A percentile compares a stretch with the other conserved stretches of the same genome.
Evolutionary conservation across 2,329 filamentous ascomycete species (phyloP).

Genomic region (Lecanicillium sp.): DNA sequence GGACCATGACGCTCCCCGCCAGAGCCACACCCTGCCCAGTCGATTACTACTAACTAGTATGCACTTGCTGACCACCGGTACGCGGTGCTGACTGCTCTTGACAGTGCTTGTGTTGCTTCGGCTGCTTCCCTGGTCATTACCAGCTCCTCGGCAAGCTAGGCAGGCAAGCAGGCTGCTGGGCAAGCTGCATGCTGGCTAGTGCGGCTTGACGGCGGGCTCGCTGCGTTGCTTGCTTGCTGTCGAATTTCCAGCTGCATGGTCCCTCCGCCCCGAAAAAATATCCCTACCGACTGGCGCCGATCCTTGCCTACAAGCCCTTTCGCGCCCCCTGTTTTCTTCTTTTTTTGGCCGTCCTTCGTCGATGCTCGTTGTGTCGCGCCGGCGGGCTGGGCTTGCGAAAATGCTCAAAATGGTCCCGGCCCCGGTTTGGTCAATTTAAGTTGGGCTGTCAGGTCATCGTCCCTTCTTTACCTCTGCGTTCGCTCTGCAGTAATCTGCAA

Average conservation of each 20-base stretch:
- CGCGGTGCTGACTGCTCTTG: background rate
- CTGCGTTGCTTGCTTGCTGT: background rate
- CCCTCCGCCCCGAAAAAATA: slow-evolving; percentile 3
- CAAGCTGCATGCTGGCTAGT: too few relatives aligned
- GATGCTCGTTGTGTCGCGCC: slow-evolving; percentile 1
- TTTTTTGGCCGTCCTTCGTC: background rate
- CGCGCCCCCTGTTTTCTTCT: background rate
- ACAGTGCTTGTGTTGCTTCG: background rate
- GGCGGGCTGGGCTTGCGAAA: too few relatives aligned
- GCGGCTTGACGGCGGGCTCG: too few relatives aligned
- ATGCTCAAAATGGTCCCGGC: slow-evolving; percentile 3
- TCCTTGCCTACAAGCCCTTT: slow-evolving; percentile 3
- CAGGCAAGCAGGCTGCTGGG: too few relatives aligned
- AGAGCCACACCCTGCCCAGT: too few relatives aligned
- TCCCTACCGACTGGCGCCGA: slow-evolving; percentile 5
- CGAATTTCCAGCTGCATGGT: slow-evolving; percentile 11
- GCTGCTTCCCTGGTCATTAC: background rate
- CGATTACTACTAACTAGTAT: too few relatives aligned
- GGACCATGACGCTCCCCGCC: too few relatives aligned
- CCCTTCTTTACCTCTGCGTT: background rate
- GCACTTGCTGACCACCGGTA: background rate
- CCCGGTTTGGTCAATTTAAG: background rate
- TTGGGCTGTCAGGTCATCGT: background rate
- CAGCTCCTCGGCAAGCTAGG: too few relatives aligned
- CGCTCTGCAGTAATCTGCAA: background rate